A percentile compares a stretch with the other conserved stretches of the same genome.
These are phyloP conservation scores for Isabelozyma heimii DNA, from an alignment of 805 yeast genomes.

Conservation along the genomic window DNA sequence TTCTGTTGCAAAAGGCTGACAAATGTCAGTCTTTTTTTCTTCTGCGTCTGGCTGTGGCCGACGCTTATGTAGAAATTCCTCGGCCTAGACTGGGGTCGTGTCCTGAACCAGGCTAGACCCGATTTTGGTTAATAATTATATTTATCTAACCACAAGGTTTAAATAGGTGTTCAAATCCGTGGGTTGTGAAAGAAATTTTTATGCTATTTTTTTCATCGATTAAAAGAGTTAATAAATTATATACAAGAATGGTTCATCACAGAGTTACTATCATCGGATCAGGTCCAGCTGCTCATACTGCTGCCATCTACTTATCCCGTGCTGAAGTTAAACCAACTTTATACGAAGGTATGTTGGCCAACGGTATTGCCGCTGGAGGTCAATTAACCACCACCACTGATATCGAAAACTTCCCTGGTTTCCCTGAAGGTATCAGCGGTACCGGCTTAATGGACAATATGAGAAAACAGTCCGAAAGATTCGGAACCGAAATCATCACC, in stretches of 20 bases:
- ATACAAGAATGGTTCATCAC: constrained; percentile 69
- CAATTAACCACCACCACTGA: constrained; percentile 98
- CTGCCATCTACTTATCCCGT: constrained; percentile 94
- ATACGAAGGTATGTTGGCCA: constrained; percentile 96
- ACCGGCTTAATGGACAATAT: constrained; percentile 86
- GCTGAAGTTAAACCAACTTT: constrained; percentile 93
- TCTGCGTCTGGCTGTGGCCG: background rate
- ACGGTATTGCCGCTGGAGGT: constrained; percentile 99
- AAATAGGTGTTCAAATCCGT: background rate
- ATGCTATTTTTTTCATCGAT: background rate
- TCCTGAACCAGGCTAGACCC: background rate
- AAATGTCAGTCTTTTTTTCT: no score
- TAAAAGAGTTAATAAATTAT: no score
- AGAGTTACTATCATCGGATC: constrained; percentile 89
- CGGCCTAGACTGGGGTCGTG: background rate
- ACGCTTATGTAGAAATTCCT: background rate
- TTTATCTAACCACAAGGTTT: background rate
- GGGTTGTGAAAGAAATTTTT: background rate
- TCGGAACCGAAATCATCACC: constrained; percentile 92
- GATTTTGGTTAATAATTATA: background rate
- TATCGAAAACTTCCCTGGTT: constrained; percentile 98
- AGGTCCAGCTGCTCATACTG: constrained; percentile 99
- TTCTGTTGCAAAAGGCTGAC: no score
- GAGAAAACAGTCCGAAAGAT: constrained; percentile 82
- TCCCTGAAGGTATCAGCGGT: constrained; percentile 91